Evolutionary conservation across 1,284 basidiomycete genomes (phyloP), one percentile per base, ranked within the genome.

Genomic region (Phenoliferia sp.): DNA sequence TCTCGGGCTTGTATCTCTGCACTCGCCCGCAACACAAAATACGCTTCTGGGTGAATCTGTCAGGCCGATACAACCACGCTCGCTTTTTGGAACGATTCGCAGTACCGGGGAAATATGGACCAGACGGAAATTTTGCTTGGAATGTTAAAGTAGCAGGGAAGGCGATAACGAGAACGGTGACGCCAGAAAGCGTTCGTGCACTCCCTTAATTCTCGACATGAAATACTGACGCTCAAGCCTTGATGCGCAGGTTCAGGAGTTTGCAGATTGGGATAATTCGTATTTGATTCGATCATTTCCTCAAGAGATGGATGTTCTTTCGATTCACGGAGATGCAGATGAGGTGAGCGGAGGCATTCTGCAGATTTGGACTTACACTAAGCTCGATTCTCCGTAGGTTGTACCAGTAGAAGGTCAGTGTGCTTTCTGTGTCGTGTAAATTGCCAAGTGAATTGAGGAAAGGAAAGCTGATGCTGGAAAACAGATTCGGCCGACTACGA

Each of bases 231-330:
- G 48, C 48, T 3, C 55, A 33, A 33, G 34, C 19, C 12, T 17
- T 15, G 10, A 15, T 32, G 55, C 17, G 15, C 52, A 63, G 52
- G 15, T 63, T 26, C n/a, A 17, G 7, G 28, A 28, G 22, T 63
- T 63, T 57, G 62, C 62, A 2, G 52, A 63, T 26, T 63, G 62
- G 62, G 62, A 63, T 36, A 63, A 63, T 28, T 52, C 62, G 2
- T 58, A 63, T n/a, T 35, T 63, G 4, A 44, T 52, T 16, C 26
- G 10, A 2, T 19, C 31, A 17, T 63, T 63, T n/a, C 48, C 48
- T 2, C 62, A 55, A 36, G 52, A 36, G 17, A 63, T 63, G 32
- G 48, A 63, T n/a, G 52, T 57, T 3, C 33, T 63, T 12, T 34
- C 62, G 32, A 50, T 63, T 22, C 62, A 63, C 28, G 62, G 62